These are phyloP conservation scores for Paxillus ammoniavirescens DNA, from an alignment of 768 basidiomycete genomes.

Conservation along the genomic window DNA sequence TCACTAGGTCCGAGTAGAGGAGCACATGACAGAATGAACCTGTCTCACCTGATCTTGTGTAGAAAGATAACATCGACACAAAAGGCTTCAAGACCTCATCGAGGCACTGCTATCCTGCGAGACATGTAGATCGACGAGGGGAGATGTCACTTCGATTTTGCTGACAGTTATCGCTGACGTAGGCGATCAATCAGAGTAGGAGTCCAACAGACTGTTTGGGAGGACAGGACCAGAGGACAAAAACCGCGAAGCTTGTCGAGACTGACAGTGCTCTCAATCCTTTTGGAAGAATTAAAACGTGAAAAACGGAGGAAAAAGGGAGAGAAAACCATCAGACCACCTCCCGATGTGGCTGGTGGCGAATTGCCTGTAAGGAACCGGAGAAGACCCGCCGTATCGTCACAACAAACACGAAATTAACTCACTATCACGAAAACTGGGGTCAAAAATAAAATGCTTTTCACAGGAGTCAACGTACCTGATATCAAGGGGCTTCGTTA, in stretches of 20 bases:
- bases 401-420: not conserved
- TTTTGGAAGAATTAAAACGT: too few species aligned
- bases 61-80: not conserved
- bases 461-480: not conserved
- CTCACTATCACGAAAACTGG: conserved; percentile 3
- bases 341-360: too few species aligned
- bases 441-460: not conserved
- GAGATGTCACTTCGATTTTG: conserved; percentile 1
- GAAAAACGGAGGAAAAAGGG: too few species aligned
- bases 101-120: not conserved
- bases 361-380: not conserved
- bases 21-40: not conserved
- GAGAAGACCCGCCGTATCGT: not conserved
- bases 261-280: too few species aligned
- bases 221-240: not conserved
- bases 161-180: conserved; percentile 4
- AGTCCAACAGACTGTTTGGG: not conserved
- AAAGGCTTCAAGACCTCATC: not conserved
- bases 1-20: not conserved
- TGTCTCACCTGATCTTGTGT: not conserved
- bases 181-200: not conserved
- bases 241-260: too few species aligned
- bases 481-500: conserved; percentile 4
- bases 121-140: conserved; percentile 8
- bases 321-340: too few species aligned